phyloP scores from a whole-genome alignment of 352 stramenopile genomes.

The Thraustochytrium sp. region DNA sequence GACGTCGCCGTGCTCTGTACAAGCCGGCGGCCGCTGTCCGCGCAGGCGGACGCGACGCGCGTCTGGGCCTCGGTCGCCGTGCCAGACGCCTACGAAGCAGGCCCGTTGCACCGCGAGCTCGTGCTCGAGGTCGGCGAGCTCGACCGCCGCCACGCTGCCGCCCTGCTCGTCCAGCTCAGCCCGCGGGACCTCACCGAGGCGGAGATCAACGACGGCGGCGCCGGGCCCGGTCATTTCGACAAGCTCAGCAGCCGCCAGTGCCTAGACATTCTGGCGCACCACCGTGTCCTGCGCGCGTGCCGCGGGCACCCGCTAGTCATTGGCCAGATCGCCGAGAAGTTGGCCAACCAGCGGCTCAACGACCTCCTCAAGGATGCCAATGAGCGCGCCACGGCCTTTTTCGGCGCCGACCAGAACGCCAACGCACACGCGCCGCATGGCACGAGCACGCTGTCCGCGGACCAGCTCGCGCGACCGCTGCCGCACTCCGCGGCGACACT shows the following conservation, averaged over 20 bases:
- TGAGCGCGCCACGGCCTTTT: not conserved
- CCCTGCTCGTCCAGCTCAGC: slow-evolving; percentile 9
- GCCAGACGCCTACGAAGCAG: not conserved
- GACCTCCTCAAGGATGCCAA: not conserved
- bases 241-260: not conserved
- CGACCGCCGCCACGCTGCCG: not conserved
- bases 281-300: not conserved
- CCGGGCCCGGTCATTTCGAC: not conserved
- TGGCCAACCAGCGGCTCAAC: not conserved
- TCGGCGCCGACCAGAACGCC: not conserved
- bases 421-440: too few relatives aligned
- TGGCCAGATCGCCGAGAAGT: slow-evolving; percentile 9
- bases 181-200: not conserved
- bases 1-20: not conserved
- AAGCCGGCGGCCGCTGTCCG: not conserved
- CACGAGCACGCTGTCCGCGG: too few relatives aligned
- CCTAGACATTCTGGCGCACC: not conserved
- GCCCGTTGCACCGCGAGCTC: not conserved
- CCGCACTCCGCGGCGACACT: too few relatives aligned
- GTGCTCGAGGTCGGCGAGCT: not conserved
- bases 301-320: not conserved
- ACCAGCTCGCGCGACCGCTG: too few relatives aligned
- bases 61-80: not conserved
- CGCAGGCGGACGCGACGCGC: too few relatives aligned
- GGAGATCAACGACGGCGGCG: not conserved